phyloP scores from a whole-genome alignment of 305 asterid genomes.

The Withania somnifera region DNA sequence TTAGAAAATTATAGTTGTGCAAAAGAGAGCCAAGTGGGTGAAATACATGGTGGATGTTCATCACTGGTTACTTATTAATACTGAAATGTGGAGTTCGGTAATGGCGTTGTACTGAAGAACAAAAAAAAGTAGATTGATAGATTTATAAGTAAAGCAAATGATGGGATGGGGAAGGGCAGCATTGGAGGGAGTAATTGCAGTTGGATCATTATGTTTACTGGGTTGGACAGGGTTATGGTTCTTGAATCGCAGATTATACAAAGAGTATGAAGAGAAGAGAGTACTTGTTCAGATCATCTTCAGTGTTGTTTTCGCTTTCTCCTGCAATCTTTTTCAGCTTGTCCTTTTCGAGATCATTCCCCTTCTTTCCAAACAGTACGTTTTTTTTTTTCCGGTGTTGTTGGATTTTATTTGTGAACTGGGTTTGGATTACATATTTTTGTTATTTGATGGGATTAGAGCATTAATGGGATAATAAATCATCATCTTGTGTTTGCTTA shows the following conservation, averaged over 20 bases:
- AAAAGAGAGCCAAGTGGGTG: not conserved
- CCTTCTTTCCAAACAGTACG: slow-evolving; percentile 72
- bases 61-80: not conserved
- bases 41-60: not conserved
- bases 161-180: slow-evolving; percentile 82
- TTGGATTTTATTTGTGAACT: not conserved
- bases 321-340: slow-evolving; percentile 93
- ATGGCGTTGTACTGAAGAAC: not conserved
- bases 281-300: slow-evolving; percentile 91
- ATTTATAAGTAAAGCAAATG: not conserved
- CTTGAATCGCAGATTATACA: slow-evolving; percentile 79
- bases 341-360: slow-evolving; percentile 94
- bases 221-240: slow-evolving; percentile 98
- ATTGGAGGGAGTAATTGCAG: slow-evolving; percentile 64
- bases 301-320: slow-evolving; percentile 89
- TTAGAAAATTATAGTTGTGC: not conserved
- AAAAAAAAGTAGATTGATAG: no score
- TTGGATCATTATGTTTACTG: slow-evolving; percentile 62
- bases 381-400: not conserved
- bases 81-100: not conserved
- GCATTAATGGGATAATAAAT: not conserved
- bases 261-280: slow-evolving; percentile 95
- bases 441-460: not conserved
- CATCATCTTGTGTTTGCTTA: not conserved
- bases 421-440: not conserved